Percentiles rank a stretch among this genome's conserved stretches.
Conservation (phyloP, 106 monocot genomes). For the Acorus gramineus region DNA sequence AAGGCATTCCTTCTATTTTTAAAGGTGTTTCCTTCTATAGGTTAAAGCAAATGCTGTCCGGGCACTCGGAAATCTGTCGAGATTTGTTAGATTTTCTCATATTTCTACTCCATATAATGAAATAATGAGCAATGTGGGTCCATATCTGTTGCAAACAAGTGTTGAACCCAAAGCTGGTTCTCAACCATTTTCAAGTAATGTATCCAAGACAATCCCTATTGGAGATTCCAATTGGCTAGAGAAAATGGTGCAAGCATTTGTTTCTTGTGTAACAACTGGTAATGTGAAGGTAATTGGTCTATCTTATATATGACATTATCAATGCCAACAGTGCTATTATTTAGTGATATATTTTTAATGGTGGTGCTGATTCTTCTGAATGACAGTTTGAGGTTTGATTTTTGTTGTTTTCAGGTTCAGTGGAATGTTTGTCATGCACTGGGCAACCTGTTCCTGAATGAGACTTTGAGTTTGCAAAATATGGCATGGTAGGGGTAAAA, state of each 20-base stretch:
- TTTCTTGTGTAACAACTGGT: slow-evolving; percentile 99
- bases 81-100: slow-evolving; percentile 58
- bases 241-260: slow-evolving; percentile 91
- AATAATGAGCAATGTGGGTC: slow-evolving; percentile 1
- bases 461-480: slow-evolving; percentile 47
- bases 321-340: no score
- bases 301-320: not conserved
- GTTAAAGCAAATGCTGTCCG: slow-evolving; percentile 95
- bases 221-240: slow-evolving; percentile 61
- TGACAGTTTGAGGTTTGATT: not conserved
- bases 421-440: slow-evolving; percentile 99
- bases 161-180: not conserved
- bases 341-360: no score
- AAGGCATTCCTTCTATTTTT: not conserved
- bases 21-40: slow-evolving; percentile 17
- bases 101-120: slow-evolving; percentile 13
- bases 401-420: slow-evolving; percentile 62
- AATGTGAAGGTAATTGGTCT: slow-evolving; percentile 75
- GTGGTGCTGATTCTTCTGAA: no score
- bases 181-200: slow-evolving; percentile 5
- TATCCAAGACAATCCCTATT: slow-evolving; percentile 4
- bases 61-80: slow-evolving; percentile 95
- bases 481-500: slow-evolving; percentile 49
- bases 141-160: not conserved
- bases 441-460: slow-evolving; percentile 90